phyloP scores from a whole-genome alignment of 2,329 filamentous ascomycete genomes.

The Colletotrichum falcatum region DNA sequence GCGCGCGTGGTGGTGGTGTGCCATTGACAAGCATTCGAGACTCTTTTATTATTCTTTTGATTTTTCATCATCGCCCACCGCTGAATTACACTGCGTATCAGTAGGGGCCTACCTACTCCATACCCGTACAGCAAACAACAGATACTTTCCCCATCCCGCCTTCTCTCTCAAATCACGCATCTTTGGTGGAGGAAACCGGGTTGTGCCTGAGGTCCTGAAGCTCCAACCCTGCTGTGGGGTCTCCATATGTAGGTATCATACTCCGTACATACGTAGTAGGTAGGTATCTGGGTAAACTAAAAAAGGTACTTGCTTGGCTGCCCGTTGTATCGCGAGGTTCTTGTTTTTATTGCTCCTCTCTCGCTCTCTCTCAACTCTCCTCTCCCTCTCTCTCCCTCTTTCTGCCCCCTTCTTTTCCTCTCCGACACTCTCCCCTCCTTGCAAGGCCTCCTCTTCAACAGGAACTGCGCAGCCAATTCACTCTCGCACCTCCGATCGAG shows the following conservation, averaged over 20 bases:
- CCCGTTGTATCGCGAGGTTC: slow-evolving; percentile 35
- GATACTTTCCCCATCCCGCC: too few species aligned
- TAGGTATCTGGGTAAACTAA: too few species aligned
- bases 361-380: neutral
- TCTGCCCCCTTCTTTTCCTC: neutral
- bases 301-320: slow-evolving; percentile 28
- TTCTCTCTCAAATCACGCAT: too few species aligned
- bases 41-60: slow-evolving; percentile 5
- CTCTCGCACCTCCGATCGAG: slow-evolving; percentile 27
- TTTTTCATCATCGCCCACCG: slow-evolving; percentile 2
- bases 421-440: neutral
- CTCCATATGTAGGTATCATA: too few species aligned
- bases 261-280: too few species aligned
- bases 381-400: too few species aligned
- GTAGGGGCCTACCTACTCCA: too few species aligned
- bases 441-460: slow-evolving; percentile 38
- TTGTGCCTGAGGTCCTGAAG: too few species aligned
- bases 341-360: slow-evolving; percentile 5
- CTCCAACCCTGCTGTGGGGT: too few species aligned
- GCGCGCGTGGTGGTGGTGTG: neutral
- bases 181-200: too few species aligned
- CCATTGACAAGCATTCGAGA: slow-evolving; percentile 30
- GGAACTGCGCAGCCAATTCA: slow-evolving; percentile 27
- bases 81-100: too few species aligned
- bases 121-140: too few species aligned